Base-by-base conservation (phyloP, 805 yeast genomes). In the Limtongia smithiae region DNA sequence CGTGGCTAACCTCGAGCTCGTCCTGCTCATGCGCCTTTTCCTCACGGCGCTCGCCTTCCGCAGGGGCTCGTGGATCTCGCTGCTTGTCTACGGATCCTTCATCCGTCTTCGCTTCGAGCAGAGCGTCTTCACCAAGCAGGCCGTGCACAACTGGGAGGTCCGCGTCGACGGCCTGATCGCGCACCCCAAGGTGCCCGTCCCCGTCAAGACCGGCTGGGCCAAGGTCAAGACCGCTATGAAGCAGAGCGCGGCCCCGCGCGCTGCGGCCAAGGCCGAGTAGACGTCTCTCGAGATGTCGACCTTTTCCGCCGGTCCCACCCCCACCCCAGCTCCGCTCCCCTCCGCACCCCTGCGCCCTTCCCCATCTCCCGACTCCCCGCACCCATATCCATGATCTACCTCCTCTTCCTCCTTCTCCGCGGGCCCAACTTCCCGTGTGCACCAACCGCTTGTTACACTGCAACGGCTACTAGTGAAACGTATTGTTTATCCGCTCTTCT, bases 41-140 rank as follows among this genome's bases (percentile, higher is more conserved):
- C 17, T 63, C 44, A 77, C 83, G 58, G 73, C 82, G 15, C 25
- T 84, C 36, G 61, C 81, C n/a, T 82, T 80, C 71, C 75, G 79
- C 63, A 73, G 69, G 58, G 78, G 80, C 61, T 81, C 90, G 31
- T 75, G 86, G 76, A 57, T 80, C 44, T 61, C 66, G 43, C 57
- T 69, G 33, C 72, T 79, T 2, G 70, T 84, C 28, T 61, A 78
- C 31, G 63, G 77, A 11, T 49, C 78, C 11, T 90, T 90, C 70
- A 73, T 88, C 68, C 85, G 85, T 67, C 67, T 83, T 49, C 79
- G 95, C 67, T 85, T 74, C 64, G 94, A 87, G 64, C 81, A 80
- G 58, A 83, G 93, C 2, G 71, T 79, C 27, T 81, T 80, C 70
- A 83, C 88, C 48, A 82, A 86, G 68, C 71, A 77, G 55, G 81